phyloP scores from a whole-genome alignment of 257 asterid species.

The Orobanche coerulescens region DNA sequence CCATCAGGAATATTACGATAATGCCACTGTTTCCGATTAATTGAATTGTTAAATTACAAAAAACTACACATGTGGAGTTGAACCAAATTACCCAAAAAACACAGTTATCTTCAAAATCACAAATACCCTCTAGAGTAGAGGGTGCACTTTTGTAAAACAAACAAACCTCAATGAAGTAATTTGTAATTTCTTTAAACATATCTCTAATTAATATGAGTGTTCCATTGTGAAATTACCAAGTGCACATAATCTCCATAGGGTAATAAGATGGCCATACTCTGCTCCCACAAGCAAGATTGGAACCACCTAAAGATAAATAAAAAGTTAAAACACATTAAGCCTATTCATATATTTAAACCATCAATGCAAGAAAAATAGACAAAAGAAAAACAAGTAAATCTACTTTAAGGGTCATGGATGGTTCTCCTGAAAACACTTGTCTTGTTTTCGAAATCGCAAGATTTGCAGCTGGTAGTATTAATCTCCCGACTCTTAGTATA shows the following conservation, averaged over 20 bases:
- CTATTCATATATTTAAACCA: neutral
- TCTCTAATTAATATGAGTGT: neutral
- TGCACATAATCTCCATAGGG: conserved; percentile 74
- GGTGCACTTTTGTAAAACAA: too few relatives aligned
- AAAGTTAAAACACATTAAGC: neutral
- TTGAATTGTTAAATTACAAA: neutral
- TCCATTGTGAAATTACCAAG: conserved; percentile 40
- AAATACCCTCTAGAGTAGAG: too few relatives aligned
- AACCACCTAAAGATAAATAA: conserved; percentile 39
- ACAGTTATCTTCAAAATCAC: too few relatives aligned
- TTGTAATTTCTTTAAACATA: neutral
- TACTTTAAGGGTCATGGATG: conserved; percentile 86
- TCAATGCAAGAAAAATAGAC: neutral
- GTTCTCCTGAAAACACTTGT: conserved; percentile 84
- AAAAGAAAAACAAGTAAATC: neutral
- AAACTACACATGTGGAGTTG: neutral
- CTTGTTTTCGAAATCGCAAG: conserved; percentile 48
- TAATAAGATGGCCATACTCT: conserved; percentile 75
- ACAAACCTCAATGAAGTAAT: too few relatives aligned
- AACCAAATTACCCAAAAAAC: neutral
- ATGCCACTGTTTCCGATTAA: neutral
- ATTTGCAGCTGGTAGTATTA: conserved; percentile 75
- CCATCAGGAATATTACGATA: neutral
- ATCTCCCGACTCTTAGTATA: conserved; percentile 49
- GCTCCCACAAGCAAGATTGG: conserved; percentile 79